Percentiles rank a stretch among this genome's conserved stretches.
phyloP scores from a whole-genome alignment of 805 yeast species.

The Yarrowia sp. region DNA sequence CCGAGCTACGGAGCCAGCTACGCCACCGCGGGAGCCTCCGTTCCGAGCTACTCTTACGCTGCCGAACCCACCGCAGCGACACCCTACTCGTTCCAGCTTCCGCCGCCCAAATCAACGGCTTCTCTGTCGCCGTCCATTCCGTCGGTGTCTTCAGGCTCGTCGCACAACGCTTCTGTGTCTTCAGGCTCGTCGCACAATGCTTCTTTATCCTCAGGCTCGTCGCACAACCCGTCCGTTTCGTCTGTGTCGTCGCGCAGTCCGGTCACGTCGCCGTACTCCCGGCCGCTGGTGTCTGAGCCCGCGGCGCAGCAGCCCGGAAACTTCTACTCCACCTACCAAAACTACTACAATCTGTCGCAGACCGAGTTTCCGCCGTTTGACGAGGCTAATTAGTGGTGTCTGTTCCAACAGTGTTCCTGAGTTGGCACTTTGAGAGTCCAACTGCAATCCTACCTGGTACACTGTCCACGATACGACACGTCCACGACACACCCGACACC shows the following conservation, averaged over 20 bases:
- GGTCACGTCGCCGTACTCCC: background rate
- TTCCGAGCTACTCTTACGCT: background rate
- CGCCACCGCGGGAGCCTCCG: no score
- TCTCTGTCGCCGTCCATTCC: background rate
- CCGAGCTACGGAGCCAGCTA: slow-evolving; percentile 16
- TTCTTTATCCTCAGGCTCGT: background rate
- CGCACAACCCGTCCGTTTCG: background rate
- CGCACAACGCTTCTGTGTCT: background rate
- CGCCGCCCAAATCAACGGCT: background rate
- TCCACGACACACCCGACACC: no score
- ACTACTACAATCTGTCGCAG: slow-evolving; percentile 17
- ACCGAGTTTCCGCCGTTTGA: slow-evolving; percentile 15
- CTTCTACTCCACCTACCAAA: slow-evolving; percentile 2
- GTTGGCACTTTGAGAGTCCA: no score
- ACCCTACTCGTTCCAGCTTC: background rate
- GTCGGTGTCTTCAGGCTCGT: background rate
- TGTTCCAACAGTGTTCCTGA: no score
- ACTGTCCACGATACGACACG: no score
- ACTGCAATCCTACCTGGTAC: no score
- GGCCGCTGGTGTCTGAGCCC: background rate
- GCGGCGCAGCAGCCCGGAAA: no score
- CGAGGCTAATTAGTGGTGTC: background rate
- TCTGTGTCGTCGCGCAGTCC: background rate
- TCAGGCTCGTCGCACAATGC: background rate
- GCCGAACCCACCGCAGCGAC: background rate